These are phyloP conservation scores for Parietichytrium sp. DNA, from an alignment of 108 stramenopile species.

Conservation along the genomic window DNA sequence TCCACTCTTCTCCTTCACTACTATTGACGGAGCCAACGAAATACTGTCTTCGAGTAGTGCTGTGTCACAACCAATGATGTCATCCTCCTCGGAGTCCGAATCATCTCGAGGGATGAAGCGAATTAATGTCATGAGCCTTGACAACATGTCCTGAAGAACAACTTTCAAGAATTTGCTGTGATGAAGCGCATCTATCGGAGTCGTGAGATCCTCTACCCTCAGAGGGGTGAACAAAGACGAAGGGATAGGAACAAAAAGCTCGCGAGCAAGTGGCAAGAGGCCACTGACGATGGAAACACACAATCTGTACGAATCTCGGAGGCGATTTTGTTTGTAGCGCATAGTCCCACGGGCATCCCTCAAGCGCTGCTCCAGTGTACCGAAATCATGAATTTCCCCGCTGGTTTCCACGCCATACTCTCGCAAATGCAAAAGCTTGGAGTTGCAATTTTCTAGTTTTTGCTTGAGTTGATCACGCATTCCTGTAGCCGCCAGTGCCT, in stretches of 20 bases:
- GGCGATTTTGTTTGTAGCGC: neutral
- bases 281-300: neutral
- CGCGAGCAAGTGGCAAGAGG: neutral
- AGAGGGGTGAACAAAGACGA: neutral
- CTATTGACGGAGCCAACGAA: no score
- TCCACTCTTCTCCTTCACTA: neutral
- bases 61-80: neutral
- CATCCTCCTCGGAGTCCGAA: neutral
- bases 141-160: neutral
- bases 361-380: neutral
- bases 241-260: neutral
- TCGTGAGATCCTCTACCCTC: neutral
- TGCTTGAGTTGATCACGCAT: neutral
- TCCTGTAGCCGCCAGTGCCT: neutral
- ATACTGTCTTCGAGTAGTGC: no score
- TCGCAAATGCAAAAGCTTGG: conserved; percentile 8
- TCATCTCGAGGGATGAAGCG: neutral
- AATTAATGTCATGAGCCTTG: neutral
- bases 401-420: conserved; percentile 11
- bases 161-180: neutral
- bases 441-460: neutral
- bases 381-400: neutral
- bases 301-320: neutral
- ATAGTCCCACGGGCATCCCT: neutral
- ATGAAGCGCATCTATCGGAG: neutral